Percentiles rank a stretch among this genome's conserved stretches.
These are phyloP conservation scores for Heterobasidion annosum DNA, from an alignment of 1,284 basidiomycete genomes.

Conservation along the genomic window DNA sequence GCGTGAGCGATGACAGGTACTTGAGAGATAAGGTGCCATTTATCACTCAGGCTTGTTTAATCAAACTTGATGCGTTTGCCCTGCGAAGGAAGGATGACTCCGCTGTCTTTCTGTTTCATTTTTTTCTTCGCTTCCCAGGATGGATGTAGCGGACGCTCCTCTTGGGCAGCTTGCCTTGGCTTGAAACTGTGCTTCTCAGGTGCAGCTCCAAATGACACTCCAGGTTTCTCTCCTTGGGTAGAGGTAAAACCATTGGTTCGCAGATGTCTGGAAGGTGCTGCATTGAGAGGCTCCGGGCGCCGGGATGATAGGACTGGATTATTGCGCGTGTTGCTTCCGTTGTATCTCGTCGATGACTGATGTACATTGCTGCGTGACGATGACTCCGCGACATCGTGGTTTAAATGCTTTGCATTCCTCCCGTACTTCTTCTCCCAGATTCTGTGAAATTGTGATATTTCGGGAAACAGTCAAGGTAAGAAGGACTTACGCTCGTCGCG, in stretches of 20 bases:
- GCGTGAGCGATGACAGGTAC: not conserved
- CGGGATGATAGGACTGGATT: not conserved
- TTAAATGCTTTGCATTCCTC: conserved; percentile 83
- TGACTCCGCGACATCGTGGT: conserved; percentile 29
- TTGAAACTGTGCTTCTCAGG: not conserved
- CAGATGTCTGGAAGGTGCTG: not conserved
- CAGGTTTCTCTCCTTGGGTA: not conserved
- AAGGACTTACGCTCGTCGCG: conserved; percentile 76
- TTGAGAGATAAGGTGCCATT: not conserved
- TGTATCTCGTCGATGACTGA: not conserved
- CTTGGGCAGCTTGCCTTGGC: conserved; percentile 8
- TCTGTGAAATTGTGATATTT: conserved; percentile 28
- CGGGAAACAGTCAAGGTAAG: conserved; percentile 4
- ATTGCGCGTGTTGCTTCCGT: not conserved
- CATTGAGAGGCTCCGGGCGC: conserved; percentile 1
- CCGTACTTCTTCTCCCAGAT: conserved; percentile 99
- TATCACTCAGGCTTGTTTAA: not conserved
- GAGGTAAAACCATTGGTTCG: not conserved
- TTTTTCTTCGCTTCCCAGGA: conserved; percentile 89
- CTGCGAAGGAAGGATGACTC: not conserved
- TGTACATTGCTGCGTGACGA: not conserved
- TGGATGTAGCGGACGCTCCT: conserved; percentile 62
- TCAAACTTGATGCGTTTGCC: not conserved
- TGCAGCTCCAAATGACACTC: not conserved
- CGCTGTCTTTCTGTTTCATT: conserved; percentile 19